A percentile compares a stretch with the other conserved stretches of the same genome.
These are phyloP conservation scores for Drosera spatulata DNA, from an alignment of 179 eudicot genomes.

Conservation along the genomic window DNA sequence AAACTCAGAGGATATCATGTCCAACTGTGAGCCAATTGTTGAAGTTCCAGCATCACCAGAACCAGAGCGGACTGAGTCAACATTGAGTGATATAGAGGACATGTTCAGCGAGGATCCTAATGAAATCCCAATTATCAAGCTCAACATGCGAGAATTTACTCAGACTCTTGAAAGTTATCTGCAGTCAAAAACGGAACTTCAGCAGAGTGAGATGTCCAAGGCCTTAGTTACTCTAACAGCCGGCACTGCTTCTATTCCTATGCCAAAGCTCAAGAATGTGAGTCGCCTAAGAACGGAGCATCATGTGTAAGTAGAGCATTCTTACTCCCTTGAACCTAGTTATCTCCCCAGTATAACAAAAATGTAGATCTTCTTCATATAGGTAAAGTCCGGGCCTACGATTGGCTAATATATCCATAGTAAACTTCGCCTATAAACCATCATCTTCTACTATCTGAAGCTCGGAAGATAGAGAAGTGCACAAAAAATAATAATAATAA, in stretches of 20 bases:
- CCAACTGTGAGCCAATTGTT: conserved; percentile 50
- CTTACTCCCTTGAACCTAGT: neutral
- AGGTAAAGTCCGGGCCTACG: neutral
- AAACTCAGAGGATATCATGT: neutral
- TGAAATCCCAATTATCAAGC: conserved; percentile 36
- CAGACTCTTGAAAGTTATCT: conserved; percentile 33
- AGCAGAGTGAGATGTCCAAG: conserved; percentile 28
- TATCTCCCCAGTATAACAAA: neutral
- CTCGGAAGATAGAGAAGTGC: no score
- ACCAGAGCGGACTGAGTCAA: conserved; percentile 20
- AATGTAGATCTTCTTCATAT: neutral
- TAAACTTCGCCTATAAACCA: no score
- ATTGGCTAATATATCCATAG: neutral
- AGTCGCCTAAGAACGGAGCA: conserved; percentile 59
- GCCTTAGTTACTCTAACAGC: conserved; percentile 45
- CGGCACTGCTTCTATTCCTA: conserved; percentile 54
- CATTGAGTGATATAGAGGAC: conserved; percentile 29
- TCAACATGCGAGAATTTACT: conserved; percentile 29
- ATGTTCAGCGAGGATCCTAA: conserved; percentile 29
- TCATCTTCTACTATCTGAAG: no score
- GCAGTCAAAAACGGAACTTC: conserved; percentile 36
- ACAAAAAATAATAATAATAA: no score
- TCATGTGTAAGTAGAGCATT: conserved; percentile 46
- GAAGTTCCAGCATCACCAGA: conserved; percentile 84
- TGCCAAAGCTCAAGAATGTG: conserved; percentile 57